Evolutionary conservation across 192 early-diverging fungal species (phyloP).

Genomic region (Coemansia sp.): DNA sequence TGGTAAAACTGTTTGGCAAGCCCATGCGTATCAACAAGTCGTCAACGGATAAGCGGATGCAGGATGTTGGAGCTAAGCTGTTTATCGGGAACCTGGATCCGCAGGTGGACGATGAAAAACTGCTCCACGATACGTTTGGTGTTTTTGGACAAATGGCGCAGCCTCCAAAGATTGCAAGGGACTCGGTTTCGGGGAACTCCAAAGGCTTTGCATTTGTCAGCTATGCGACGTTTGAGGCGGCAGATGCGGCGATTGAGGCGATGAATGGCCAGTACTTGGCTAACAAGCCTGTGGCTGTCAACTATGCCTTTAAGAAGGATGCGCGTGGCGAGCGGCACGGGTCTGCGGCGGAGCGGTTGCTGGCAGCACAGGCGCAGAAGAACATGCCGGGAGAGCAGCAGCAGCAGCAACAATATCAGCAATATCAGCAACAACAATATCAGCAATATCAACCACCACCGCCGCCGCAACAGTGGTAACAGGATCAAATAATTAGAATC

Average conservation of each 20-base stretch:
- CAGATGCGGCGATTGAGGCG: slow-evolving; percentile 95
- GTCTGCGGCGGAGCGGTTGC: slow-evolving; percentile 85
- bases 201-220: slow-evolving; percentile 93
- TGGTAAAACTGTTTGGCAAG: slow-evolving; percentile 93
- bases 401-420: background rate
- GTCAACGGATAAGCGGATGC: slow-evolving; percentile 75
- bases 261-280: slow-evolving; percentile 98
- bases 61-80: slow-evolving; percentile 94
- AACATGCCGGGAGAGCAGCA: slow-evolving; percentile 53
- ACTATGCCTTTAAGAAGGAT: slow-evolving; percentile 98
- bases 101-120: slow-evolving; percentile 79
- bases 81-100: slow-evolving; percentile 97
- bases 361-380: slow-evolving; percentile 87
- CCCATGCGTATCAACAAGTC: slow-evolving; percentile 95
- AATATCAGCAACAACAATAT: background rate
- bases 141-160: slow-evolving; percentile 91
- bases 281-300: slow-evolving; percentile 87
- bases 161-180: slow-evolving; percentile 83
- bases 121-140: slow-evolving; percentile 91
- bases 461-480: slow-evolving; percentile 11
- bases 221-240: slow-evolving; percentile 91
- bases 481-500: background rate
- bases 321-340: slow-evolving; percentile 97
- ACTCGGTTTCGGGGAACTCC: slow-evolving; percentile 79
- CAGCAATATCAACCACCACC: background rate